Percentiles rank a stretch among this genome's conserved stretches.
These are phyloP conservation scores for Isabelozyma gotoi DNA, from an alignment of 805 yeast genomes.

Conservation along the genomic window DNA sequence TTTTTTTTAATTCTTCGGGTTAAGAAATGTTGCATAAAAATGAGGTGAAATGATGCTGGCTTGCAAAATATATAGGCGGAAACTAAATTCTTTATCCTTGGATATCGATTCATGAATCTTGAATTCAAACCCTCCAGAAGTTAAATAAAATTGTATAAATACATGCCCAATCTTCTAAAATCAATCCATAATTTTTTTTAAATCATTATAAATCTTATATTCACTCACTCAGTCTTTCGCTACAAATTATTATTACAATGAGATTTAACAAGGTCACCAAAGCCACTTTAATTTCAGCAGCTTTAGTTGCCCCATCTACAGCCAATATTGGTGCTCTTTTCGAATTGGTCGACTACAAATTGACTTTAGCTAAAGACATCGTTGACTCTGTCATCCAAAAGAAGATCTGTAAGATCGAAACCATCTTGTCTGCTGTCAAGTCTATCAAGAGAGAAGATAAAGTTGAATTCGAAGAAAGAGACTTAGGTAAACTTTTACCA, in stretches of 20 bases:
- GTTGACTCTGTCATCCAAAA: not conserved
- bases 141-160: too few species aligned
- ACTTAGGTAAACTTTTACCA: constrained; percentile 8
- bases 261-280: constrained; percentile 1
- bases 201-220: constrained; percentile 1
- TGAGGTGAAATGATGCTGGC: not conserved
- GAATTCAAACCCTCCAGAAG: not conserved
- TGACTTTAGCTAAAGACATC: not conserved
- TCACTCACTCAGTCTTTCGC: constrained; percentile 7
- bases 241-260: constrained; percentile 1
- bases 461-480: constrained; percentile 1
- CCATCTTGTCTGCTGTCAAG: not conserved
- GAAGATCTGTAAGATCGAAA: not conserved
- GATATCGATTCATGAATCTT: too few species aligned
- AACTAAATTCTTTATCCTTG: too few species aligned
- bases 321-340: constrained; percentile 1
- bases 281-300: not conserved
- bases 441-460: not conserved
- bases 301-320: constrained; percentile 2
- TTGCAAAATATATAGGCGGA: too few species aligned
- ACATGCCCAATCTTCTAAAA: not conserved
- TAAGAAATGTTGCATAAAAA: not conserved
- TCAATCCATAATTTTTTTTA: not conserved
- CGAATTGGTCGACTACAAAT: not conserved
- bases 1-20: not conserved